These are phyloP conservation scores for Rhodotorula kratochvilovae DNA, from an alignment of 768 basidiomycete genomes.

Conservation along the genomic window DNA sequence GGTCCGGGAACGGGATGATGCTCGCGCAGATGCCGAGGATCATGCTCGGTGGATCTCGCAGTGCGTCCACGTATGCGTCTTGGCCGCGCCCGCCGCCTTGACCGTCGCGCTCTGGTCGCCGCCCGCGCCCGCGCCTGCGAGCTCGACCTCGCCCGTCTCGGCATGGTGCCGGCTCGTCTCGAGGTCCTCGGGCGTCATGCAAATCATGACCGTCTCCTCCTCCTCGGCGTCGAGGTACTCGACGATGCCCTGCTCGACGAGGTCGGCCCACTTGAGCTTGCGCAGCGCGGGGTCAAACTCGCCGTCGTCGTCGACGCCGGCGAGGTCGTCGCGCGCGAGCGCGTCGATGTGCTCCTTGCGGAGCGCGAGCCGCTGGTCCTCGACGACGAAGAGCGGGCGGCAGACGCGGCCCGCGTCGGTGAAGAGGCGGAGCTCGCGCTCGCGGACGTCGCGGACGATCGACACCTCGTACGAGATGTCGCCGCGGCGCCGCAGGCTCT, in stretches of 20 bases:
- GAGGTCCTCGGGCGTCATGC: constrained; percentile 94
- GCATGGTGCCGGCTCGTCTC: constrained; percentile 65
- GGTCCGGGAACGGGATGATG: constrained; percentile 99
- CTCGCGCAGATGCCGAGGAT: constrained; percentile 96
- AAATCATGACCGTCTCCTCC: constrained; percentile 99
- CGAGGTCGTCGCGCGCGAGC: constrained; percentile 53
- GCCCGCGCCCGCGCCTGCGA: constrained; percentile 56
- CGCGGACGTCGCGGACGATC: constrained; percentile 94
- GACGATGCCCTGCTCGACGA: constrained; percentile 81
- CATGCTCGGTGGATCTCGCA: constrained; percentile 99
- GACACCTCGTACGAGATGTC: constrained; percentile 95
- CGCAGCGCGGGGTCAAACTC: constrained; percentile 60
- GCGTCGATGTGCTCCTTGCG: constrained; percentile 78
- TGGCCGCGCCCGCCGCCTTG: constrained; percentile 64
- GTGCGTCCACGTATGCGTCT: constrained; percentile 91
- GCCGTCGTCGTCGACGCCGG: constrained; percentile 63
- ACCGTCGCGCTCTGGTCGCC: constrained; percentile 76
- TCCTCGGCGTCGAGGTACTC: constrained; percentile 97
- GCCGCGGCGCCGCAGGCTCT: constrained; percentile 84
- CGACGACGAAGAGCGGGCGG: constrained; percentile 91
- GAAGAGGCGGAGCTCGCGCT: constrained; percentile 86
- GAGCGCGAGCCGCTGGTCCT: constrained; percentile 65
- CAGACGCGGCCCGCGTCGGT: constrained; percentile 96
- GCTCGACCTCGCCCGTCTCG: constrained; percentile 53
- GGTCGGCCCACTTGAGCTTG: constrained; percentile 70